Evolutionary conservation across 2,329 filamentous ascomycete species (phyloP).

Genomic region (Trichoderma atrobrunneum): DNA sequence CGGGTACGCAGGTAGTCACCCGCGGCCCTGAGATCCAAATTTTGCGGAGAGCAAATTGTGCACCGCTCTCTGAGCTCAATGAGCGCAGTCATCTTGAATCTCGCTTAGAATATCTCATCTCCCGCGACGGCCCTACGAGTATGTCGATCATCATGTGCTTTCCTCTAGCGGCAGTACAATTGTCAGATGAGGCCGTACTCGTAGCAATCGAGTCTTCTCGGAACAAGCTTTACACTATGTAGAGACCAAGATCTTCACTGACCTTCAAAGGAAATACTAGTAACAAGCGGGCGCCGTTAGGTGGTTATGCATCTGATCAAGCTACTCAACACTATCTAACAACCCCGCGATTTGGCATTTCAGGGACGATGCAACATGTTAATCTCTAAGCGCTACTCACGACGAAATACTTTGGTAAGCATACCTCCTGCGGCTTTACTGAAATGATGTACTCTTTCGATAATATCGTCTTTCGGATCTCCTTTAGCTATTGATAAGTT

Average conservation of each 20-base stretch:
- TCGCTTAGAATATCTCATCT: conserved; percentile 1
- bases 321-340: background rate
- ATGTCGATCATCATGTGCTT: background rate
- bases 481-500: background rate
- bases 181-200: background rate
- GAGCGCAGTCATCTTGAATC: background rate
- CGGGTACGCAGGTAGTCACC: background rate
- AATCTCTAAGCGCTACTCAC: background rate
- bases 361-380: background rate
- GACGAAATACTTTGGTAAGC: background rate
- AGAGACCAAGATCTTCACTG: background rate
- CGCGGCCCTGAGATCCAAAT: background rate
- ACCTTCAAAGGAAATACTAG: background rate
- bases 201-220: background rate
- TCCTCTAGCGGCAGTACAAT: background rate
- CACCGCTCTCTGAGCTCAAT: background rate
- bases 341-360: background rate
- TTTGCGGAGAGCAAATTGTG: background rate
- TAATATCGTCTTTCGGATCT: background rate
- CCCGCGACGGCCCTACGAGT: background rate
- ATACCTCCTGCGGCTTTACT: background rate
- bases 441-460: background rate
- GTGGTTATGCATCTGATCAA: background rate
- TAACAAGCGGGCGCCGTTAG: background rate
- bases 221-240: conserved; percentile 4